Percentiles rank a stretch among this genome's conserved stretches.
phyloP scores from a whole-genome alignment of 2,329 filamentous ascomycete species.

The Colletotrichum viniferum region DNA sequence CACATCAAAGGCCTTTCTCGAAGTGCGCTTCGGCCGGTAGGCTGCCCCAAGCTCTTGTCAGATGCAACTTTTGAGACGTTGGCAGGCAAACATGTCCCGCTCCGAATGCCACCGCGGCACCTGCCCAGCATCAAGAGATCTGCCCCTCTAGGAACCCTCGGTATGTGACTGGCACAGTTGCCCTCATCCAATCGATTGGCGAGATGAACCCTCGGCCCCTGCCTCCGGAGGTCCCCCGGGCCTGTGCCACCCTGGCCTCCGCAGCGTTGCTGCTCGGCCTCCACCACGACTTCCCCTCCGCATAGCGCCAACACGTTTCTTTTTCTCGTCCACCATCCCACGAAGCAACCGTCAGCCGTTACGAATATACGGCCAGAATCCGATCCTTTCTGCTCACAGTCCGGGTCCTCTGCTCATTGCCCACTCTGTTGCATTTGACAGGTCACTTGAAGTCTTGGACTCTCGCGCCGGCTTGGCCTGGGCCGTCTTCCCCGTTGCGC shows the following conservation, averaged over 20 bases:
- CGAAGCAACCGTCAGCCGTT: not conserved
- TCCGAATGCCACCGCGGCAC: not conserved
- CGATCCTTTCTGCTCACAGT: not conserved
- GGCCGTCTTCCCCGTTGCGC: not conserved
- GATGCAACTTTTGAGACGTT: not conserved
- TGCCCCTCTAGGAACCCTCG: not conserved
- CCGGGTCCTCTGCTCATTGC: not conserved
- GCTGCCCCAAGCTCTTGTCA: not conserved
- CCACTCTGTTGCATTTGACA: not conserved
- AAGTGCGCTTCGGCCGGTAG: not conserved
- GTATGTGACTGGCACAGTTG: not conserved
- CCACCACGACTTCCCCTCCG: not conserved
- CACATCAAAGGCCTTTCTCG: not conserved
- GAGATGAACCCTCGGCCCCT: not conserved
- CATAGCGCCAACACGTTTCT: constrained; percentile 7
- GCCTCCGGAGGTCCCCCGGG: not conserved
- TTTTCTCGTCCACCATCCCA: not conserved
- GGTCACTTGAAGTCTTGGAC: not conserved
- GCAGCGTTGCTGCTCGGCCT: not conserved
- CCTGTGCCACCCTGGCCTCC: not conserved
- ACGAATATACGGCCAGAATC: not conserved
- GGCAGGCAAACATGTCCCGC: not conserved
- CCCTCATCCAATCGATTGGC: constrained; percentile 1
- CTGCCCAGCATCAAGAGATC: not conserved
- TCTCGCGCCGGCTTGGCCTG: not conserved